These are phyloP conservation scores for Tetrapyrgos nigripes DNA, from an alignment of 1,284 basidiomycete species.

Conservation along the genomic window DNA sequence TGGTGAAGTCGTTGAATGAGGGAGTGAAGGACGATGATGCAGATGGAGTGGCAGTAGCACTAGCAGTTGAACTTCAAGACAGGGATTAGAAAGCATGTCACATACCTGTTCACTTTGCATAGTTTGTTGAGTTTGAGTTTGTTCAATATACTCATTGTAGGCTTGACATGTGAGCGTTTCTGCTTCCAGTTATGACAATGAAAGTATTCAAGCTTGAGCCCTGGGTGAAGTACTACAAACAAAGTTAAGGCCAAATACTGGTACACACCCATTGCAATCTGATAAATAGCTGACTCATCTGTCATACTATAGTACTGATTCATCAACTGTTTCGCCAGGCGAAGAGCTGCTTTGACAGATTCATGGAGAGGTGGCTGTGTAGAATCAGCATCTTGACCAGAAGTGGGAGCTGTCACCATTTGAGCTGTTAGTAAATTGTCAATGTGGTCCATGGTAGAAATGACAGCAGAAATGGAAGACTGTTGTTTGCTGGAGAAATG, in stretches of 20 bases:
- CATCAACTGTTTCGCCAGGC: slow-evolving; percentile 27
- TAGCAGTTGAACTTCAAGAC: no score
- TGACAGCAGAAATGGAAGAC: slow-evolving; percentile 30
- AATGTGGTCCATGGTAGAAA: slow-evolving; percentile 36
- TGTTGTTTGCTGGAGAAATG: slow-evolving; percentile 26
- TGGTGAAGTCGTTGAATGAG: no score
- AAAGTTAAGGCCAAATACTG: slow-evolving; percentile 11
- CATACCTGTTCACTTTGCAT: no score
- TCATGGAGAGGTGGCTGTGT: not conserved
- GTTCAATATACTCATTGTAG: not conserved
- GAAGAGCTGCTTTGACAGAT: slow-evolving; percentile 18
- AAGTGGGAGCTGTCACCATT: no score
- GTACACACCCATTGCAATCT: slow-evolving; percentile 28
- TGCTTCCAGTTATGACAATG: slow-evolving; percentile 7
- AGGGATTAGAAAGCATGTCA: no score
- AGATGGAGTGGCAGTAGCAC: no score
- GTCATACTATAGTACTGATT: slow-evolving; percentile 34
- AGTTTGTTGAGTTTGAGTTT: no score
- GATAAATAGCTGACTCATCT: slow-evolving; percentile 26
- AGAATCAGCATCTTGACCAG: not conserved
- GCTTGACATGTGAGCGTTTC: not conserved
- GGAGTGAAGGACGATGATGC: no score
- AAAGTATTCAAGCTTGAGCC: slow-evolving; percentile 16
- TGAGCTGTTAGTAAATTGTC: slow-evolving; percentile 4
- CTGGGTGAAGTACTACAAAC: slow-evolving; percentile 22